A percentile compares a stretch with the other conserved stretches of the same genome.
Evolutionary conservation across 768 basidiomycete genomes (phyloP).

Genomic region (Artomyces pyxidatus): DNA sequence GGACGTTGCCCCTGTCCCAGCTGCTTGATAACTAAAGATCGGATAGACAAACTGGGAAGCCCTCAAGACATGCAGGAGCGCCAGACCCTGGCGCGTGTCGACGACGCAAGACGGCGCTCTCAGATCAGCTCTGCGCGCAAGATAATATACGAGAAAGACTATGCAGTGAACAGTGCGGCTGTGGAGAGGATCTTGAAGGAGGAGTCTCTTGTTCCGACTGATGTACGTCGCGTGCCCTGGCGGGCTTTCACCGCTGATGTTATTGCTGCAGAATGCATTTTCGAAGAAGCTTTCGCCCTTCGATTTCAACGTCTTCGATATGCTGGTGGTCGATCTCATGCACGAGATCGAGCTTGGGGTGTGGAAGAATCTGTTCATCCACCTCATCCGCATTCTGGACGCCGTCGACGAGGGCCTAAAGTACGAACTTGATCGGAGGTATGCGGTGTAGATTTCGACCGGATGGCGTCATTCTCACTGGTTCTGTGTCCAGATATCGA

Average conservation of each 20-base stretch:
- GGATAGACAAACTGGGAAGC: no score
- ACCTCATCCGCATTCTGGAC: constrained; percentile 20
- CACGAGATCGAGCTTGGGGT: constrained; percentile 29
- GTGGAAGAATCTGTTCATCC: constrained; percentile 24
- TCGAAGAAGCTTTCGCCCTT: constrained; percentile 14
- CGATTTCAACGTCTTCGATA: constrained; percentile 20
- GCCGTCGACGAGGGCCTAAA: background rate
- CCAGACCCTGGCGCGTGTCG: background rate
- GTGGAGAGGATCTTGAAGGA: no score
- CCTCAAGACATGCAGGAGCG: constrained; percentile 13
- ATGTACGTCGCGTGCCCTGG: constrained; percentile 9
- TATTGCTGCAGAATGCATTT: constrained; percentile 24
- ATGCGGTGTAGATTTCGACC: background rate
- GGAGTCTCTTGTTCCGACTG: no score
- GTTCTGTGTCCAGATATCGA: constrained; percentile 10
- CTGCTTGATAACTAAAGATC: no score
- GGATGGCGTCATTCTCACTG: background rate
- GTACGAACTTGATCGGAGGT: constrained; percentile 7
- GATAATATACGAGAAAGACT: no score
- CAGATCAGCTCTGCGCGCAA: constrained; percentile 8
- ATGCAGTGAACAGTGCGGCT: no score
- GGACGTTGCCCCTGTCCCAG: no score
- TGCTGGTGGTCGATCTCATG: constrained; percentile 25
- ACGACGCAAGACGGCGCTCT: constrained; percentile 1
- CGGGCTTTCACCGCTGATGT: background rate